Base-by-base conservation (phyloP, 192 early-diverging fungal genomes). In the Entomortierella parvispora region DNA sequence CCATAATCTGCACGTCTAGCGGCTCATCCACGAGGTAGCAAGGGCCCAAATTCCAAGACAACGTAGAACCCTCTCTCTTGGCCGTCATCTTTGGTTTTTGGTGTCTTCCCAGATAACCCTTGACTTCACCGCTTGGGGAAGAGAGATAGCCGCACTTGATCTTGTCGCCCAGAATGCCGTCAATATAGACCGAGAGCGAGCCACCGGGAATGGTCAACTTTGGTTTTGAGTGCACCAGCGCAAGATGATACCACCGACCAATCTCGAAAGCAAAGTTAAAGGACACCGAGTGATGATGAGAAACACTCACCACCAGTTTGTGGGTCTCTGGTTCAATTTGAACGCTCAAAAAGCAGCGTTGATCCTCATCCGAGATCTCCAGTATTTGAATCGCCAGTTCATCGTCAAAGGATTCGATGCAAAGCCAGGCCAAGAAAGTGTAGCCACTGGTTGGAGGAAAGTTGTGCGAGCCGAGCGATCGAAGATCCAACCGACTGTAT, bases 241-340 rank as follows among this genome's bases (percentile, higher is more conserved):
- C 89, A 18, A 92, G 52, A 61, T 93, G 91, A 48, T 89, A 89
- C 91, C 91, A 93, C 25, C 65, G 81, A 7, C 85, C 84, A 31
- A 84, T 68, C 32, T 84, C 68, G 61, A 92, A 89, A 11, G 81
- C 69, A 65, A 85, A 85, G 15, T 60, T 62, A 52, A 91, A 90
- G 28, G 62, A 54, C 28, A 68, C 56, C 2, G 68, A 65, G 20
- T 86, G 82, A 32, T 85, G 83, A 49, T 83, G 81, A 17, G 71
- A 82, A 20, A 69, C 70, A 14, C 83, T 71, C 9, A 83, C 80
- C 22, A 81, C 72, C 12, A 87, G 51, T 44, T 79, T 81, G 28
- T 83, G 70, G 17, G 82, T 81, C n/a, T 79, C 62, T 5, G 80
- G 79, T 57, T 84, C 85, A 25, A 83, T 69, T 31, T 76, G 77